These are phyloP conservation scores for Talaromyces sp. DNA, from an alignment of 2,329 filamentous ascomycete genomes.

Conservation along the genomic window DNA sequence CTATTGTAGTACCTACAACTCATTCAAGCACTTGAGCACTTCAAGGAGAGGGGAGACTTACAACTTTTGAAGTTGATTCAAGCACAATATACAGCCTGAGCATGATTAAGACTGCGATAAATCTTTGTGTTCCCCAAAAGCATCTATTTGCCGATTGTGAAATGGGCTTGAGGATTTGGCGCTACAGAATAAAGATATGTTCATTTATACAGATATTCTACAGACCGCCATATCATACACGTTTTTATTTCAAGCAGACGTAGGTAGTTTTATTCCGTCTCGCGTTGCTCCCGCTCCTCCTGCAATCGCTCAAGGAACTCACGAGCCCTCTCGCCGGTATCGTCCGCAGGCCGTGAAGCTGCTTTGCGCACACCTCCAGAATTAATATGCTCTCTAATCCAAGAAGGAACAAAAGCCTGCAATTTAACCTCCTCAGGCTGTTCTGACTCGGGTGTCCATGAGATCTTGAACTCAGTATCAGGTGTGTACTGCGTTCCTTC, in stretches of 20 bases:
- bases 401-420: slow-evolving; percentile 82
- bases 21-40: no score
- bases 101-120: no score
- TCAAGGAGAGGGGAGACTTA: no score
- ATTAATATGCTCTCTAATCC: slow-evolving; percentile 58
- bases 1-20: no score
- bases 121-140: no score
- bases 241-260: slow-evolving; percentile 7
- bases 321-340: slow-evolving; percentile 37
- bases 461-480: slow-evolving; percentile 64
- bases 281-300: slow-evolving; percentile 34
- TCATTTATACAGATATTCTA: background rate
- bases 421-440: slow-evolving; percentile 55
- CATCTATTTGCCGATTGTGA: no score
- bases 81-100: no score
- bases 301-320: slow-evolving; percentile 42
- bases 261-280: slow-evolving; percentile 23
- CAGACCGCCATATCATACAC: slow-evolving; percentile 26
- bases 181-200: no score
- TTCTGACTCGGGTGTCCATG: slow-evolving; percentile 52
- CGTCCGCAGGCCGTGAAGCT: slow-evolving; percentile 23
- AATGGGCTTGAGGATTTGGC: no score
- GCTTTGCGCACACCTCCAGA: slow-evolving; percentile 43
- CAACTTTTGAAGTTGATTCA: no score
- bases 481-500: slow-evolving; percentile 64